phyloP scores from a whole-genome alignment of 257 asterid species.

The Nicotiana knightiana region DNA sequence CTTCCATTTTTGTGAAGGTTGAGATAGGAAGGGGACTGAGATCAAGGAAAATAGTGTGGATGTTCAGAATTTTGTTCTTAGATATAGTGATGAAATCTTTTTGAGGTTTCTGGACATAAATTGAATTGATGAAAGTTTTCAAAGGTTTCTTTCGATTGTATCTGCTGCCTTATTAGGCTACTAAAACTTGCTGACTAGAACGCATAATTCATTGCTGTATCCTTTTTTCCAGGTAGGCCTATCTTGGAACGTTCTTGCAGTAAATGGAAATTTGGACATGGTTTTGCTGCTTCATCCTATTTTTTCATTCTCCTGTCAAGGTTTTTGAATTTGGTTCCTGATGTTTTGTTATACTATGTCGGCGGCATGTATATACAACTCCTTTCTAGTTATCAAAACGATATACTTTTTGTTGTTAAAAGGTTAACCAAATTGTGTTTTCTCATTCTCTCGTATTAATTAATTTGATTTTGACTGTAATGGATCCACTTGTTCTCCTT shows the following conservation, averaged over 20 bases:
- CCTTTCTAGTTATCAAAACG: neutral
- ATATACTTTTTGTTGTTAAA: neutral
- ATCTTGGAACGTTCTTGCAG: neutral
- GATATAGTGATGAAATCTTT: neutral
- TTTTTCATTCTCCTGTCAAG: neutral
- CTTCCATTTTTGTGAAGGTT: slow-evolving; percentile 3
- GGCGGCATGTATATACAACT: neutral
- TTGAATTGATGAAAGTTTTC: neutral
- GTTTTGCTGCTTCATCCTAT: neutral
- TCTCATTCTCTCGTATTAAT: neutral
- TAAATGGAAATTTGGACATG: neutral
- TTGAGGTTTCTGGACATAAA: neutral
- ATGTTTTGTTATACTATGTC: neutral
- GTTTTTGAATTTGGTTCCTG: neutral
- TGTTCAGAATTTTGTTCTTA: neutral
- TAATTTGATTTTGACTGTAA: neutral
- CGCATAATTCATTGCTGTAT: neutral
- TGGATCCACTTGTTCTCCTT: neutral
- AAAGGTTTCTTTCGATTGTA: neutral
- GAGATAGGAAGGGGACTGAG: neutral
- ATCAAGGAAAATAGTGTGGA: neutral
- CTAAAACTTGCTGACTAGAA: neutral
- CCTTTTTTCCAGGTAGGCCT: slow-evolving; percentile 7
- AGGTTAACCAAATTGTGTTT: neutral
- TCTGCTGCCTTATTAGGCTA: slow-evolving; percentile 1